phyloP scores from a whole-genome alignment of 441 rosid genomes.

The Kokia cookei region DNA sequence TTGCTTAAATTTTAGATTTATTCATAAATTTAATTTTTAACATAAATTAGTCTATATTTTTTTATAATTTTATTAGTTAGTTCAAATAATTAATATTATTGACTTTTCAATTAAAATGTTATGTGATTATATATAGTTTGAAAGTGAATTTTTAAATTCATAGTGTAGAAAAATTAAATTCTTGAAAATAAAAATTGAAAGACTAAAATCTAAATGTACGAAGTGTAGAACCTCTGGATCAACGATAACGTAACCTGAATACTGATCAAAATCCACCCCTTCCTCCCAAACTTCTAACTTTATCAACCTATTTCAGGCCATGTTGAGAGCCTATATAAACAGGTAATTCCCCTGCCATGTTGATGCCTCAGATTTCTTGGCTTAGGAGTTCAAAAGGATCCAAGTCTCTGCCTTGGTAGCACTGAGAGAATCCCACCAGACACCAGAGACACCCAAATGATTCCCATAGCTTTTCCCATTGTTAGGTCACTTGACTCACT shows the following conservation, averaged over 20 bases:
- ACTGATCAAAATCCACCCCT: conserved; percentile 10
- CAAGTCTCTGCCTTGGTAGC: conserved; percentile 5
- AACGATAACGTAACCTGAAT: conserved; percentile 6
- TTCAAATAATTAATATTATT: no score
- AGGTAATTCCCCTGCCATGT: not conserved
- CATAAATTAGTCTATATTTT: no score
- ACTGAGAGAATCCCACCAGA: not conserved
- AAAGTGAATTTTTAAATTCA: no score
- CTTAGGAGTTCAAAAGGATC: conserved; percentile 1
- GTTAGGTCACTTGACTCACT: not conserved
- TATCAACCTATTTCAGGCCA: conserved; percentile 12
- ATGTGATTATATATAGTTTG: no score
- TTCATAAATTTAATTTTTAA: no score
- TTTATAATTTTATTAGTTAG: no score
- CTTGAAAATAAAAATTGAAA: no score
- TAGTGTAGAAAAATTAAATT: no score
- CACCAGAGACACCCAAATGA: conserved; percentile 3
- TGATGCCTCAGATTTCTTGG: not conserved
- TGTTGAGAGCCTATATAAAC: conserved; percentile 9
- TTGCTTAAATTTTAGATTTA: no score
- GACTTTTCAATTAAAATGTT: no score
- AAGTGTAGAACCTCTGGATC: conserved; percentile 1
- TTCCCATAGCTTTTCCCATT: not conserved
- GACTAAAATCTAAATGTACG: no score
- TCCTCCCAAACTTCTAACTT: conserved; percentile 20